phyloP scores from a whole-genome alignment of 768 basidiomycete genomes.

The Gelatoporia subvermispora region DNA sequence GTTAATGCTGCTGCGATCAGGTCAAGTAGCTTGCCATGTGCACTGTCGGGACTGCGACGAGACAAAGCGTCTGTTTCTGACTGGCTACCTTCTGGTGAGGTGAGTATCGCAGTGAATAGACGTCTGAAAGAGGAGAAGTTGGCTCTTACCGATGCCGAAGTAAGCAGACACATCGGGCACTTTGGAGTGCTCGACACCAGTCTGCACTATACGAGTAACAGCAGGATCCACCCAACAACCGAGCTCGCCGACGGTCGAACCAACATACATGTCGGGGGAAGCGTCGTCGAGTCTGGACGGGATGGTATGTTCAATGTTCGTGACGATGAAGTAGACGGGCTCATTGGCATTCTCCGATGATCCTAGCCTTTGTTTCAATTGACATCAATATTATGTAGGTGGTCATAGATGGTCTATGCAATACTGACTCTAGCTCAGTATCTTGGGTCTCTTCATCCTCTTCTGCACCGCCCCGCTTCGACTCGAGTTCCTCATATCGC shows the following conservation, averaged over 20 bases:
- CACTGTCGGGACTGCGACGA: constrained; percentile 18
- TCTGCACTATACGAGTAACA: constrained; percentile 72
- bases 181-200: constrained; percentile 66
- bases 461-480: constrained; percentile 2
- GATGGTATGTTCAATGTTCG: constrained; percentile 66
- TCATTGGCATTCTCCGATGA: constrained; percentile 30
- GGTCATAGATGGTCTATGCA: not conserved
- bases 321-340: constrained; percentile 73
- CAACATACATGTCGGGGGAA: constrained; percentile 45
- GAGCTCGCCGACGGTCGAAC: constrained; percentile 59
- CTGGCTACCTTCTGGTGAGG: no score
- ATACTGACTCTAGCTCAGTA: constrained; percentile 1
- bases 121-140: no score
- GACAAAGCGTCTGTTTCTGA: not conserved
- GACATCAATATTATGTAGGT: not conserved
- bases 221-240: constrained; percentile 82
- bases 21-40: constrained; percentile 46
- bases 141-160: constrained; percentile 43
- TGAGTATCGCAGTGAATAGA: no score
- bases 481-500: constrained; percentile 6
- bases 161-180: constrained; percentile 51
- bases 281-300: constrained; percentile 33
- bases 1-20: constrained; percentile 58
- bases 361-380: not conserved
- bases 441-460: not conserved